Percentiles rank a stretch among this genome's conserved stretches.
phyloP scores from a whole-genome alignment of 768 basidiomycete species.

The Tylopilus felleus region DNA sequence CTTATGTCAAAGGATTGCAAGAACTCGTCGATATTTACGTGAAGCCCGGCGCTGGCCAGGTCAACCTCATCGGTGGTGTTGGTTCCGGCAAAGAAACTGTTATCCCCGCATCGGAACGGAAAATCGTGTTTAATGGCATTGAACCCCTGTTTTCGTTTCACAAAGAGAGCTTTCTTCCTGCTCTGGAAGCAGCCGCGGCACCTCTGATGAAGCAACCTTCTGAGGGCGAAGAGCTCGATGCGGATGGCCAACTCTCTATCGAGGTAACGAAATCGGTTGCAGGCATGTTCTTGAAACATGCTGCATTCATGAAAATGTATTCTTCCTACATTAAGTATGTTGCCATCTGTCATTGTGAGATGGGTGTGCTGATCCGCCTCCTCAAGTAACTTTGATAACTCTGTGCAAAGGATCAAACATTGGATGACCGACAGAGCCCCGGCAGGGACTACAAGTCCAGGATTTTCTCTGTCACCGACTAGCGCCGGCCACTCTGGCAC shows the following conservation, averaged over 20 bases:
- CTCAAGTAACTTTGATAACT: constrained; percentile 88
- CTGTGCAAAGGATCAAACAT: constrained; percentile 79
- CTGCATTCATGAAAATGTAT: constrained; percentile 99
- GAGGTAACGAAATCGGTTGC: constrained; percentile 79
- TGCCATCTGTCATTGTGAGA: constrained; percentile 1
- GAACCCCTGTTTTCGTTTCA: constrained; percentile 92
- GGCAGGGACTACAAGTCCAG: constrained; percentile 38
- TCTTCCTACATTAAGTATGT: constrained; percentile 95
- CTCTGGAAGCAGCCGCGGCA: constrained; percentile 73
- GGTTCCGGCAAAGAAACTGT: constrained; percentile 78
- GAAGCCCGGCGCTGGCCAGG: constrained; percentile 70
- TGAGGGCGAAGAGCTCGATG: constrained; percentile 51
- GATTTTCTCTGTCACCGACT: constrained; percentile 43
- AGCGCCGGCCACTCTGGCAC: constrained; percentile 58
- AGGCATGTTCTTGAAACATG: constrained; percentile 87
- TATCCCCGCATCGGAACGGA: constrained; percentile 81
- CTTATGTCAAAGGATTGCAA: constrained; percentile 91
- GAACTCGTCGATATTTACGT: constrained; percentile 96
- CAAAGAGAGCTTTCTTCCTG: constrained; percentile 87
- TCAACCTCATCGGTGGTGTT: constrained; percentile 67
- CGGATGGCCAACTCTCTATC: constrained; percentile 70
- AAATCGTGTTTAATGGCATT: constrained; percentile 87
- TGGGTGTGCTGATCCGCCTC: constrained; percentile 10
- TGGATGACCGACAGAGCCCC: constrained; percentile 68
- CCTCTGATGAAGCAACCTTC: constrained; percentile 55